phyloP scores from a whole-genome alignment of 768 basidiomycete genomes.

The Podaxis pistillaris region DNA sequence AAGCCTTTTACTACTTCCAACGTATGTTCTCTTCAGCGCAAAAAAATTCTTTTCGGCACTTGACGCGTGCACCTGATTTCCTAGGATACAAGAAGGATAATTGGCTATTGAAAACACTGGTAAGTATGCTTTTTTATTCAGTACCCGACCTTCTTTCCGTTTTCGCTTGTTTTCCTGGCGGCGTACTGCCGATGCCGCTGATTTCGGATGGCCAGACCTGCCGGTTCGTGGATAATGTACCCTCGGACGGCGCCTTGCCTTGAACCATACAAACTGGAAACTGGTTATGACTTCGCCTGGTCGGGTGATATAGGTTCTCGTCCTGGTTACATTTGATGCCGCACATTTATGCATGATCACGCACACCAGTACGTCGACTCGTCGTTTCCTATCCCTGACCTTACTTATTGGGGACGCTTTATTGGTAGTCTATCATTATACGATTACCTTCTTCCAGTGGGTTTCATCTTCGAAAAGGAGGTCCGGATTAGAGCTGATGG shows the following conservation, averaged over 20 bases:
- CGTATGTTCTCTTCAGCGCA: conserved; percentile 22
- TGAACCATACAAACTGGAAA: neutral
- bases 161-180: neutral
- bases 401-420: neutral
- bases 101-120: conserved; percentile 40
- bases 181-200: neutral
- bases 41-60: neutral
- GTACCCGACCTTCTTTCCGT: neutral
- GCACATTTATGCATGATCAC: conserved; percentile 47
- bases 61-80: neutral
- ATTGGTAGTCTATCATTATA: conserved; percentile 44
- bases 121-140: conserved; percentile 19
- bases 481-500: neutral
- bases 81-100: conserved; percentile 38
- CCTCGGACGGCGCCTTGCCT: too few species aligned
- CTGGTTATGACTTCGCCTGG: neutral
- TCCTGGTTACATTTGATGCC: conserved; percentile 35
- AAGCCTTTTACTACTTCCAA: conserved; percentile 47
- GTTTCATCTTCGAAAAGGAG: conserved; percentile 10
- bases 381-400: neutral
- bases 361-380: conserved; percentile 37
- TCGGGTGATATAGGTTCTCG: conserved; percentile 26
- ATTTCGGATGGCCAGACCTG: neutral
- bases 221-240: too few species aligned
- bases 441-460: conserved; percentile 41